Percentiles rank a stretch among this genome's conserved stretches.
phyloP scores from a whole-genome alignment of 2,329 filamentous ascomycete species.

The Hymenoscyphus occultus region DNA sequence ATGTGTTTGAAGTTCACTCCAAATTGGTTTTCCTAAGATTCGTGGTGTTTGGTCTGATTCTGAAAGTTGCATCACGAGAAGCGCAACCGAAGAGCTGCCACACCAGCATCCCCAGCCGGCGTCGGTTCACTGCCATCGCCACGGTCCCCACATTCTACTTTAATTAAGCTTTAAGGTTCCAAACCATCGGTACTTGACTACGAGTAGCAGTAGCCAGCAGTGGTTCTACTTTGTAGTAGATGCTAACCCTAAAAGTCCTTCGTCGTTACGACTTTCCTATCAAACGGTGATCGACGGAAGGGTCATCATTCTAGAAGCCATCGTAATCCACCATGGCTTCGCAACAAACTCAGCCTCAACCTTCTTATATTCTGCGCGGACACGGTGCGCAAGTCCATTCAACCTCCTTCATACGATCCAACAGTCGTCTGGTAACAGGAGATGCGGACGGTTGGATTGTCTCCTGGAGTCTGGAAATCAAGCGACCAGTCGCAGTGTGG shows the following conservation, averaged over 20 bases:
- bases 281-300: conserved; percentile 3
- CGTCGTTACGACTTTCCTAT: conserved; percentile 5
- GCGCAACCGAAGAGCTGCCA: not conserved
- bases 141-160: conserved; percentile 1
- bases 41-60: not conserved
- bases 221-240: not conserved
- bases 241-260: not conserved
- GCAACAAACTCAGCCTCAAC: conserved; percentile 34
- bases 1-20: not conserved
- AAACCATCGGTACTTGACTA: not conserved
- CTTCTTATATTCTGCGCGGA: conserved; percentile 70
- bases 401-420: conserved; percentile 67
- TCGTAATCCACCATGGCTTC: conserved; percentile 24
- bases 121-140: not conserved
- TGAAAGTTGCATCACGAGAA: not conserved
- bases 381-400: conserved; percentile 79
- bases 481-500: conserved; percentile 83
- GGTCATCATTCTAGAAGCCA: not conserved
- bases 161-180: conserved; percentile 14
- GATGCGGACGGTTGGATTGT: conserved; percentile 89
- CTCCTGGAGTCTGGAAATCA: conserved; percentile 78
- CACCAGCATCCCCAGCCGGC: not conserved
- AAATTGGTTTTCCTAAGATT: not conserved
- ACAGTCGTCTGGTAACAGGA: conserved; percentile 76
- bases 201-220: not conserved